phyloP scores from a whole-genome alignment of 176 grass and related monocot species.

The Avena atlantica region DNA sequence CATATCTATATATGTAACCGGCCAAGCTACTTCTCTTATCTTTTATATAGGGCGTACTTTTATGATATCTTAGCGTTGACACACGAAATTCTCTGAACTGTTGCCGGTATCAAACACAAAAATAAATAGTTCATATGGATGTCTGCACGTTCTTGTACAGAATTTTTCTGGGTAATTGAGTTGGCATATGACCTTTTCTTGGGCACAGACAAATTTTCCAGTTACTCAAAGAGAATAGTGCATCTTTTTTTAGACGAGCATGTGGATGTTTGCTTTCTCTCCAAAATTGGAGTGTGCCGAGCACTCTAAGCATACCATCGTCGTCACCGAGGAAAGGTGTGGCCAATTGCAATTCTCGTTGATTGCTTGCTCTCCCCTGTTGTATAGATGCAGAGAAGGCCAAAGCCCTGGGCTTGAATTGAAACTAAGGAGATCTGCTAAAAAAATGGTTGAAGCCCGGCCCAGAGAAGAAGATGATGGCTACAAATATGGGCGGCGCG shows the following conservation, averaged over 20 bases:
- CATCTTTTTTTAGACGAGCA: not conserved
- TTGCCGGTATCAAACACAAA: not conserved
- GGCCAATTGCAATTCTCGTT: not conserved
- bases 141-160: not conserved
- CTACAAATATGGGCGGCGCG: too few species aligned
- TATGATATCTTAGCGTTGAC: not conserved
- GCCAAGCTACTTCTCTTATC: too few species aligned
- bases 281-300: not conserved
- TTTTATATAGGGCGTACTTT: not conserved
- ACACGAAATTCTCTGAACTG: not conserved
- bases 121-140: not conserved
- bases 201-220: not conserved
- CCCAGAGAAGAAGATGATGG: too few species aligned
- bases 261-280: conserved; percentile 17
- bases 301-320: not conserved
- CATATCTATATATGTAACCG: too few species aligned
- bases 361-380: too few species aligned
- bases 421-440: not conserved
- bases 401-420: not conserved
- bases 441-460: too few species aligned
- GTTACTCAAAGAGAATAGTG: not conserved
- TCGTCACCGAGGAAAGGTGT: not conserved
- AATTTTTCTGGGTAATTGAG: conserved; percentile 3
- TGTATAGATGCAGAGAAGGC: too few species aligned
- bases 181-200: not conserved